phyloP scores from a whole-genome alignment of 257 asterid genomes.

The Thymus mandschuricus region DNA sequence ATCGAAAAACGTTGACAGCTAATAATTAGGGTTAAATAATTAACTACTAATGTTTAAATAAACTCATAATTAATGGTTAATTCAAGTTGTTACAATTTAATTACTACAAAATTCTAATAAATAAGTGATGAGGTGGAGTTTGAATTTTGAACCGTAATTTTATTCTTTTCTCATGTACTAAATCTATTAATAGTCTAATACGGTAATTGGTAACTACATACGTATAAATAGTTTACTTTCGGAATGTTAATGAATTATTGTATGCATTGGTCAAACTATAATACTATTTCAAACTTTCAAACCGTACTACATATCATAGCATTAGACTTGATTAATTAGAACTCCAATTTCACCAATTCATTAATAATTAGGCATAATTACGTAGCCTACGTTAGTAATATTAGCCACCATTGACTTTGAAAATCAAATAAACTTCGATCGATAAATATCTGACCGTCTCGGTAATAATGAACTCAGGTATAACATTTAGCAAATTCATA shows the following conservation, averaged over 20 bases:
- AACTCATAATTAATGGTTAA: too few relatives aligned
- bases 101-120: not conserved
- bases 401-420: not conserved
- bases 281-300: conserved; percentile 6
- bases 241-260: not conserved
- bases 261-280: not conserved
- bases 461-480: too few relatives aligned
- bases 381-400: conserved; percentile 8
- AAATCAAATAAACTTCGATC: not conserved
- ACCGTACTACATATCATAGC: not conserved
- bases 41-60: too few relatives aligned
- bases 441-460: too few relatives aligned
- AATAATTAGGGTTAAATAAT: too few relatives aligned
- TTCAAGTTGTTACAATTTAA: too few relatives aligned
- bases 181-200: not conserved
- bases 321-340: not conserved
- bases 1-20: conserved; percentile 51
- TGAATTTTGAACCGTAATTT: not conserved
- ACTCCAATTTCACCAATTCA: not conserved
- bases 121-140: not conserved
- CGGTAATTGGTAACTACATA: too few relatives aligned
- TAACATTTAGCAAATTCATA: too few relatives aligned
- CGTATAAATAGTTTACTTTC: too few relatives aligned
- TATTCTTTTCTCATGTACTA: not conserved
- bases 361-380: not conserved